Evolutionary conservation across 2,329 filamentous ascomycete genomes (phyloP).

Genomic region (Drechslerella stenobrocha): DNA sequence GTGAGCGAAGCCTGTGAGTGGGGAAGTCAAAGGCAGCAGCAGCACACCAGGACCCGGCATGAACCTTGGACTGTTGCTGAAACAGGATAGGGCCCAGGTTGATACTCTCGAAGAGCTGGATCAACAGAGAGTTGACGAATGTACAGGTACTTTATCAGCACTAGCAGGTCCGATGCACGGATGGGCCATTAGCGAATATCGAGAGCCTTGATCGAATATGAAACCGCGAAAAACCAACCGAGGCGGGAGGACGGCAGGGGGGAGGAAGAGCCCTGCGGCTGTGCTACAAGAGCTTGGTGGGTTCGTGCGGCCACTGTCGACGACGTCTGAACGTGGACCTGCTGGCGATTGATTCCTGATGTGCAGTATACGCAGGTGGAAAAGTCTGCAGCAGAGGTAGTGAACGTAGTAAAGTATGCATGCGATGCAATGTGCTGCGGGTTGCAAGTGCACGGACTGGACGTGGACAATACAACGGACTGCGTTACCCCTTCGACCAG

Average conservation of each 20-base stretch:
- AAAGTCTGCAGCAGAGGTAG: no score
- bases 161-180: slow-evolving; percentile 21
- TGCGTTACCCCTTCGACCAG: slow-evolving; percentile 35
- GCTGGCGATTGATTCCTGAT: no score
- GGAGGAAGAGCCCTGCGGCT: background rate
- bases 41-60: background rate
- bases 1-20: slow-evolving; percentile 28
- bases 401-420: slow-evolving; percentile 18
- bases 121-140: background rate
- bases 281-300: background rate
- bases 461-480: slow-evolving; percentile 20
- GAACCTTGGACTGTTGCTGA: slow-evolving; percentile 26
- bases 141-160: slow-evolving; percentile 16
- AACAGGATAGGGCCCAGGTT: slow-evolving; percentile 36
- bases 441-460: slow-evolving; percentile 33
- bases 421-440: slow-evolving; percentile 11
- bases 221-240: slow-evolving; percentile 16
- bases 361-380: no score
- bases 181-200: slow-evolving; percentile 21
- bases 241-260: slow-evolving; percentile 15
- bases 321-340: no score
- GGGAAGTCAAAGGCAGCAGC: slow-evolving; percentile 17
- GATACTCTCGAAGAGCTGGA: slow-evolving; percentile 35
- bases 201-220: slow-evolving; percentile 11
- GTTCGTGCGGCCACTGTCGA: background rate